Conservation (phyloP, 2,329 filamentous ascomycete species). For the Myriangium duriaei region DNA sequence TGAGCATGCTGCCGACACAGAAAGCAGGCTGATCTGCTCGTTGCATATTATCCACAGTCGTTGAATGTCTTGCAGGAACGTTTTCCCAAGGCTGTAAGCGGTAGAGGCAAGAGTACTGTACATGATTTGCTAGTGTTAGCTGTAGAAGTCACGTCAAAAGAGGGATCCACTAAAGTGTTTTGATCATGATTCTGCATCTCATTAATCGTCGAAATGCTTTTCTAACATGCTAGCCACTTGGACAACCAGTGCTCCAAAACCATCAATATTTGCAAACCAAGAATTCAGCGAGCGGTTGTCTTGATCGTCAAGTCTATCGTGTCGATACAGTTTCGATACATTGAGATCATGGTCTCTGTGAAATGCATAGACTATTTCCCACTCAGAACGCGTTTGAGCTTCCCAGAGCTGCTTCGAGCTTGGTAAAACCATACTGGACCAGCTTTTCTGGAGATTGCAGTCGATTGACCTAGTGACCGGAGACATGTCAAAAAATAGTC, state of each 20-base stretch:
- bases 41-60: too few species aligned
- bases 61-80: too few species aligned
- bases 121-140: too few species aligned
- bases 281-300: background rate
- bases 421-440: background rate
- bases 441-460: background rate
- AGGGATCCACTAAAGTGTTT: too few species aligned
- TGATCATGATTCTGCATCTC: too few species aligned
- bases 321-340: background rate
- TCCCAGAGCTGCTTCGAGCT: background rate
- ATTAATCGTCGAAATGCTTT: too few species aligned
- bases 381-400: background rate
- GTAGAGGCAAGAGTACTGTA: too few species aligned
- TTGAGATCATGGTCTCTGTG: background rate
- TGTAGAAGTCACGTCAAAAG: too few species aligned
- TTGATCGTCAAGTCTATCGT: background rate
- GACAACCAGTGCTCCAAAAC: constrained; percentile 4
- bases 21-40: too few species aligned
- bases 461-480: too few species aligned
- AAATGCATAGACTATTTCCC: background rate
- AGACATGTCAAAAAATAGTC: background rate
- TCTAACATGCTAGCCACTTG: constrained; percentile 18
- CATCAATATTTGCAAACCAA: background rate
- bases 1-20: too few species aligned
- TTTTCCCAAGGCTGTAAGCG: too few species aligned